These are phyloP conservation scores for Ceratobasidium sp. DNA, from an alignment of 1,284 basidiomycete species.

Conservation along the genomic window DNA sequence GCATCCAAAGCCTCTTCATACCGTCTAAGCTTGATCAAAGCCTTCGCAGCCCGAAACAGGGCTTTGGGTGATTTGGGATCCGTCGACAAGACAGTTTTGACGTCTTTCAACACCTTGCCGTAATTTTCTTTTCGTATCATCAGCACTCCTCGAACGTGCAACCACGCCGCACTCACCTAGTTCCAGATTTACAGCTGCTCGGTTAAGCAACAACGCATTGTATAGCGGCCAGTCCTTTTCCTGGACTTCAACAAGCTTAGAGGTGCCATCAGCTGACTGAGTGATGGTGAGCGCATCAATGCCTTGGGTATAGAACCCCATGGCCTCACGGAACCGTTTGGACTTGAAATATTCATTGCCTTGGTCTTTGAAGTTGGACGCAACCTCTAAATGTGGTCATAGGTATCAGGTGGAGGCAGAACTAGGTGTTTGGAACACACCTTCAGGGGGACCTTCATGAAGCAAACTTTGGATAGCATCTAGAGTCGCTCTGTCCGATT, in stretches of 20 bases:
- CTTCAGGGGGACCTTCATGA: constrained; percentile 91
- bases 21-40: constrained; percentile 73
- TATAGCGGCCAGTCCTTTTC: constrained; percentile 68
- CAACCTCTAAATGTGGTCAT: constrained; percentile 68
- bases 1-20: constrained; percentile 82
- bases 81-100: constrained; percentile 70
- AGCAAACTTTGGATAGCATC: constrained; percentile 84
- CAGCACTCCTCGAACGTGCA: neutral
- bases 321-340: constrained; percentile 85
- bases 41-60: constrained; percentile 80
- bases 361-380: constrained; percentile 91
- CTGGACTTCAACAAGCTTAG: constrained; percentile 47
- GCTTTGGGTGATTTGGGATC: constrained; percentile 78
- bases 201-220: constrained; percentile 83
- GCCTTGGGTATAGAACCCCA: constrained; percentile 89
- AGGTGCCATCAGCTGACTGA: neutral
- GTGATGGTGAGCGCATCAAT: constrained; percentile 63
- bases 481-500: constrained; percentile 64
- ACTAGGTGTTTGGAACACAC: constrained; percentile 58
- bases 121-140: constrained; percentile 72
- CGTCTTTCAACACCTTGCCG: constrained; percentile 82
- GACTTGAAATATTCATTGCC: constrained; percentile 94
- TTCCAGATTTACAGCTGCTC: constrained; percentile 92
- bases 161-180: constrained; percentile 61
- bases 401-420: constrained; percentile 1